A percentile compares a stretch with the other conserved stretches of the same genome.
phyloP scores from a whole-genome alignment of 2,329 filamentous ascomycete species.

The Onygenales sp. region DNA sequence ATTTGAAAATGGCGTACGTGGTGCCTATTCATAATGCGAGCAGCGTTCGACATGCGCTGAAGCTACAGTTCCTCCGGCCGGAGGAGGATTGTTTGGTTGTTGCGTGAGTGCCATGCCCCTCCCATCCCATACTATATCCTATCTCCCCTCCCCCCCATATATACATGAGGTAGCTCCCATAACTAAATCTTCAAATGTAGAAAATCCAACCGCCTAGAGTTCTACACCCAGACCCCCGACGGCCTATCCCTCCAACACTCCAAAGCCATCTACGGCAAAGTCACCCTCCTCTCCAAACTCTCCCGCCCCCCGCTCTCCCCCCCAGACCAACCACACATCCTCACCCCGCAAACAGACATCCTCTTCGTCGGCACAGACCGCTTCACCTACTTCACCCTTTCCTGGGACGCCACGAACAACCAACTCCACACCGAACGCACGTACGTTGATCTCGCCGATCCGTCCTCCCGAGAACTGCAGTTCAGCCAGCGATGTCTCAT shows the following conservation, averaged over 20 bases:
- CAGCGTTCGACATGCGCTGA: conserved; percentile 81
- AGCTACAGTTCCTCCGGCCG: conserved; percentile 62
- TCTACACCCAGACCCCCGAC: conserved; percentile 58
- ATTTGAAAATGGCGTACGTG: conserved; percentile 73
- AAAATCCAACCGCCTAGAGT: conserved; percentile 75
- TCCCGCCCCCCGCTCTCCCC: conserved; percentile 50
- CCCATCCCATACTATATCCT: conserved; percentile 1
- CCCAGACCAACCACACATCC: conserved; percentile 47
- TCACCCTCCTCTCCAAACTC: conserved; percentile 75
- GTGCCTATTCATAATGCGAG: conserved; percentile 88
- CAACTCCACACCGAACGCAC: conserved; percentile 48
- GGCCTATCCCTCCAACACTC: conserved; percentile 58
- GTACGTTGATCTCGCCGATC: conserved; percentile 52
- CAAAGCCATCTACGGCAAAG: conserved; percentile 70
- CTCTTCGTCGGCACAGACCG: conserved; percentile 88
- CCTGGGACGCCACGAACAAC: conserved; percentile 58
- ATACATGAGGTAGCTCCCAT: too few species aligned
- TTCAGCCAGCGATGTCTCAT: conserved; percentile 75
- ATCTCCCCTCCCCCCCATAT: neutral
- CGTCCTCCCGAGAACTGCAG: conserved; percentile 61
- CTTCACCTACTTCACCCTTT: conserved; percentile 81
- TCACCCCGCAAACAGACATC: conserved; percentile 65
- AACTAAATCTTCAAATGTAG: conserved; percentile 31
- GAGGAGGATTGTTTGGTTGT: conserved; percentile 76
- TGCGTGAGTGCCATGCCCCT: conserved; percentile 54